Evolutionary conservation across 345 rosid genomes (phyloP).

Genomic region (Lepidium africanum): DNA sequence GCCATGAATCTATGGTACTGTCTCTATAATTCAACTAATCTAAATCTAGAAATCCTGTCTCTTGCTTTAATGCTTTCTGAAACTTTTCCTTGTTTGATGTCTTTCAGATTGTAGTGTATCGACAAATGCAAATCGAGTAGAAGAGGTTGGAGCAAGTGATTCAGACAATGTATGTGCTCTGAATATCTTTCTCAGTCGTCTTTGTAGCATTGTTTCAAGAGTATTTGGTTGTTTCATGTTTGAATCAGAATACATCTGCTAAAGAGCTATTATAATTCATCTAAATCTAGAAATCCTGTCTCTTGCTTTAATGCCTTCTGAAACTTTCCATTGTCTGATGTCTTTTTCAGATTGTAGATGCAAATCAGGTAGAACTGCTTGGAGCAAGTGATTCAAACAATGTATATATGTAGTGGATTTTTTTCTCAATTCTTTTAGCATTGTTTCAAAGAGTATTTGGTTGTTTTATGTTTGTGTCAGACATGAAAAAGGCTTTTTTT

Average conservation of each 20-base stretch:
- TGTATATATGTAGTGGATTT: neutral
- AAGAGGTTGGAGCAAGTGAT: constrained; percentile 10
- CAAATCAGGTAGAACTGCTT: neutral
- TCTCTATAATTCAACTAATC: neutral
- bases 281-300: neutral
- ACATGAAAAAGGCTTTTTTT: neutral
- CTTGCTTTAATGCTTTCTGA: neutral
- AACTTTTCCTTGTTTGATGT: neutral
- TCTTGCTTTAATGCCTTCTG: neutral
- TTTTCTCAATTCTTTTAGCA: neutral
- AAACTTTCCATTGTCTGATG: neutral
- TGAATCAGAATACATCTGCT: neutral
- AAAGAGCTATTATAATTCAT: neutral
- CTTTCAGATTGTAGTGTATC: constrained; percentile 13
- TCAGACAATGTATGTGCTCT: neutral
- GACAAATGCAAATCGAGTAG: neutral
- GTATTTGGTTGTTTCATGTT: neutral
- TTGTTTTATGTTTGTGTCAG: constrained; percentile 1
- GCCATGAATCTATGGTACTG: constrained; percentile 8
- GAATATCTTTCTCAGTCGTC: neutral
- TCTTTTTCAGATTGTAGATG: constrained; percentile 13
- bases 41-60: neutral
- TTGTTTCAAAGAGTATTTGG: neutral
- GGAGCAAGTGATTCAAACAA: neutral
- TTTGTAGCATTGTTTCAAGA: neutral